Percentiles rank a stretch among this genome's conserved stretches.
phyloP scores from a whole-genome alignment of 805 yeast species.

The Zygosaccharomyces siamensis region DNA sequence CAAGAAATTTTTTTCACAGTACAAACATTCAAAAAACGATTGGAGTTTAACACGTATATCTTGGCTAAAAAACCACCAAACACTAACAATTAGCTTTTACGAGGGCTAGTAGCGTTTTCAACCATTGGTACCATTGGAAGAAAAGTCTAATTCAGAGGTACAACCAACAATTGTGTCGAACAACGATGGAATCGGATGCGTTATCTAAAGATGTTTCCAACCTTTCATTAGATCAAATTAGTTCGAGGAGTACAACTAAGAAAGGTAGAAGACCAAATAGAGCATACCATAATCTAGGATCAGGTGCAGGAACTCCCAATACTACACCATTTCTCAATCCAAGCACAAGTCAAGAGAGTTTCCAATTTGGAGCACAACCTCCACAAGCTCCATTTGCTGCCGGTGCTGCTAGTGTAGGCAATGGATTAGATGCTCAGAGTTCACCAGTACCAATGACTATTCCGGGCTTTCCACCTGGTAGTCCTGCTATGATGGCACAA shows the following conservation, averaged over 20 bases:
- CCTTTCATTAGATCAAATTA: conserved; percentile 21
- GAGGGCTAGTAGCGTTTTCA: neutral
- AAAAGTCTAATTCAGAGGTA: too few species aligned
- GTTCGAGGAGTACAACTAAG: conserved; percentile 13
- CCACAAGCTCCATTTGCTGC: conserved; percentile 9
- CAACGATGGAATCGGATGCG: conserved; percentile 15
- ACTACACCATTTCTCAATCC: conserved; percentile 10
- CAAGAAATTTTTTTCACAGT: neutral
- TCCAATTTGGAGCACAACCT: conserved; percentile 8
- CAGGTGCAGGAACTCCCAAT: conserved; percentile 14
- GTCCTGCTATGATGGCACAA: conserved; percentile 11
- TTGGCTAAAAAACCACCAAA: neutral
- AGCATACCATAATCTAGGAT: conserved; percentile 27
- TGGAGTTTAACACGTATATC: conserved; percentile 4
- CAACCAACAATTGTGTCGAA: neutral
- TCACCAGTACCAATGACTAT: conserved; percentile 9
- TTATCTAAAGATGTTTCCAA: conserved; percentile 20
- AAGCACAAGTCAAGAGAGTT: conserved; percentile 9
- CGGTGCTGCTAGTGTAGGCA: neutral
- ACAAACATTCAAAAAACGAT: neutral
- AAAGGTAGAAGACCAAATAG: conserved; percentile 32
- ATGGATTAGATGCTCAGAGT: conserved; percentile 6
- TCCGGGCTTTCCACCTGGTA: conserved; percentile 11
- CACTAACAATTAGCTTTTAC: neutral
- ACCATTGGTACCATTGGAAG: too few species aligned